Evolutionary conservation across 805 yeast genomes (phyloP), one percentile per base, ranked within the genome.

Genomic region (Pichia deserticola): DNA sequence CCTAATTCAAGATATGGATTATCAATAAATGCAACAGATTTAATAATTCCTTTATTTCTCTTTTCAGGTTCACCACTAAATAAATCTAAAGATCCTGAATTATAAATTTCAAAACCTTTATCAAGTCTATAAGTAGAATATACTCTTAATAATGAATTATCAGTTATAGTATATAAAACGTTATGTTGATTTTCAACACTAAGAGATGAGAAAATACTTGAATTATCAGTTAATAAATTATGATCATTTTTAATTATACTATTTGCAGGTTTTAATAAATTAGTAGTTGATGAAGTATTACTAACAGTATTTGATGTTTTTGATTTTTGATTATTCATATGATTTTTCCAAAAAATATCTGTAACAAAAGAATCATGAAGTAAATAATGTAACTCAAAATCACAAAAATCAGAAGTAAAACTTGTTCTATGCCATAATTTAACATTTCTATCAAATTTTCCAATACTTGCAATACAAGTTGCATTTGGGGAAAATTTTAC

Each of bases 401-500:
- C 73, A 7, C 82, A 74, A 38, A 79, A 75, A 36, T 78, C 80
- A 30, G 76, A 74, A 35, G 85, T 89, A 59, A 81, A 86, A 7
- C 84, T 76, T 7, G 81, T 72, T 45, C 97, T 70, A 48, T 81
- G 74, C 96, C 96, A 90, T 2, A 88, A 71, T 60, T 87, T 88
- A 32, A 87, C 81, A 12, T 85, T 69, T 36, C 72, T 71, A 62
- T 88, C 96, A 61, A 75, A 78, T 39, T 69, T 70, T 0, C 86
- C 82, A 37, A 77, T 73, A 44, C 84, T 75, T 8, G 89, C 85
- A 25, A 89, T 78, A 41, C 82, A 71, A 46, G 76, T 75, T 0
- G 89, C 78, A 54, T 86, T 85, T n/a, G 78, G 79, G 0, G 95
- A 79, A 28, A 86, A 76, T 33, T 72, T 69, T 5, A 82, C 76